Evolutionary conservation across 495 filamentous ascomycete genomes (phyloP).

Genomic region (Podospora comata): DNA sequence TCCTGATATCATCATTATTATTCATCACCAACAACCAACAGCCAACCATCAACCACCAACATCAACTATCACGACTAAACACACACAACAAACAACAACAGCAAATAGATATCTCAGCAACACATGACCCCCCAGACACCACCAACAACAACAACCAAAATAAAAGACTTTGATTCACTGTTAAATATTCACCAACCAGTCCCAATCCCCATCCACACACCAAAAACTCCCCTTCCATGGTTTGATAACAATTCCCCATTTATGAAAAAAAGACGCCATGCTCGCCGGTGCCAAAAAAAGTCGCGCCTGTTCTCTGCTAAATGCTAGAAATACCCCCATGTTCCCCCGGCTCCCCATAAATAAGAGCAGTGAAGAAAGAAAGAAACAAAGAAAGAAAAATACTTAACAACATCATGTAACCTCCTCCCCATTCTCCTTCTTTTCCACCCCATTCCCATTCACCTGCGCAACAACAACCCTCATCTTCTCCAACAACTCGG

Average conservation of each 20-base stretch:
- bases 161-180: too few species aligned
- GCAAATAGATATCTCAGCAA: background rate
- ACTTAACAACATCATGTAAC: too few species aligned
- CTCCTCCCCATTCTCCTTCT: background rate
- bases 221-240: too few species aligned
- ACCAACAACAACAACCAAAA: background rate
- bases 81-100: background rate
- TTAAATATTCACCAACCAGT: too few species aligned
- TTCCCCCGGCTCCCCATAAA: background rate
- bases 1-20: background rate
- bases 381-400: background rate
- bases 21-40: background rate
- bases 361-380: background rate
- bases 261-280: too few species aligned
- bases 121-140: background rate
- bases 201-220: too few species aligned
- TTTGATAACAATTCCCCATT: too few species aligned
- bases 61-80: background rate
- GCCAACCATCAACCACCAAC: background rate
- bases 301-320: too few species aligned
- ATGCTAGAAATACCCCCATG: background rate
- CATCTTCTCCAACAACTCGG: slow-evolving; percentile 47
- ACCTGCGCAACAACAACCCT: slow-evolving; percentile 38
- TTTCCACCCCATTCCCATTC: background rate
- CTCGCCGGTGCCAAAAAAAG: too few species aligned